Evolutionary conservation across 2,329 filamentous ascomycete genomes (phyloP).

Genomic region (Apiospora koreana): DNA sequence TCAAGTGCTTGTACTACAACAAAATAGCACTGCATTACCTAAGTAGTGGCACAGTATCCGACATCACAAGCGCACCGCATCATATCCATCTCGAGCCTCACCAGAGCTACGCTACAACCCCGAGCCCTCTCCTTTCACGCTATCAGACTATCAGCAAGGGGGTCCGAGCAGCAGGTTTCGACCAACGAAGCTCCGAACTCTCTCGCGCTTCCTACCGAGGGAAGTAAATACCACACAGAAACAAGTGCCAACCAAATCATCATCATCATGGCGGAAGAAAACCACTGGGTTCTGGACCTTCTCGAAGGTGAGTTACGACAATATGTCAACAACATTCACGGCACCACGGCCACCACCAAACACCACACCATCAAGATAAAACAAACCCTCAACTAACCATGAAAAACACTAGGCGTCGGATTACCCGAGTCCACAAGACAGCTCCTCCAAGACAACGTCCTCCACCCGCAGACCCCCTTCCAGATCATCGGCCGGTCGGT

Average conservation of each 20-base stretch:
- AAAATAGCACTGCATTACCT: conserved; percentile 3
- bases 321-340: not conserved
- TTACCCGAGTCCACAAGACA: conserved; percentile 47
- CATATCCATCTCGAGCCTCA: not conserved
- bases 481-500: conserved; percentile 41
- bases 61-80: not conserved
- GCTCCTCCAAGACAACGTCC: conserved; percentile 47
- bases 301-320: conserved; percentile 28
- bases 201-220: not conserved
- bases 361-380: not conserved
- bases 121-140: not conserved
- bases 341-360: not conserved
- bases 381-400: not conserved
- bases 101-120: not conserved
- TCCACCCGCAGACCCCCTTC: conserved; percentile 47
- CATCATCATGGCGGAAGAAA: conserved; percentile 18
- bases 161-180: conserved; percentile 1
- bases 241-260: not conserved
- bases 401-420: conserved; percentile 30
- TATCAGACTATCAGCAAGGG: not conserved
- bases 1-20: not conserved
- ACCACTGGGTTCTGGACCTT: conserved; percentile 27
- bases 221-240: not conserved
- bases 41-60: not conserved
- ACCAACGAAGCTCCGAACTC: not conserved